phyloP scores from a whole-genome alignment of 1,284 basidiomycete species.

The Sanguinoderma infundibulare region DNA sequence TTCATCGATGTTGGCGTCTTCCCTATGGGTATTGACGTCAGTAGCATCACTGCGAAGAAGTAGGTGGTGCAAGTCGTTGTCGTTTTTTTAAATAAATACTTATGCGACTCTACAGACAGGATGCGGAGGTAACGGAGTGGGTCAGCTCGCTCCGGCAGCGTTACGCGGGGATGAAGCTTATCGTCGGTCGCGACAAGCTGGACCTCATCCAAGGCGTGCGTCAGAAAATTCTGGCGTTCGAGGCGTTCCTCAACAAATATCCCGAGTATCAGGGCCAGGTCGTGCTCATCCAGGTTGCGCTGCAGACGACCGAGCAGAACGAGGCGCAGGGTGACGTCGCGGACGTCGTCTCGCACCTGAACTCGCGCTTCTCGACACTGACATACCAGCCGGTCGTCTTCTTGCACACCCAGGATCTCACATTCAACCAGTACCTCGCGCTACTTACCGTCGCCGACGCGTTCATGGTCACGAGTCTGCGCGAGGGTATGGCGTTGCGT shows the following conservation, averaged over 20 bases:
- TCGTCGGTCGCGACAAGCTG: slow-evolving; percentile 88
- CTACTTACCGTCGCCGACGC: slow-evolving; percentile 84
- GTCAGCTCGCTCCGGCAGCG: slow-evolving; percentile 76
- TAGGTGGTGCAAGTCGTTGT: slow-evolving; percentile 35
- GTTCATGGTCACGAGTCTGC: slow-evolving; percentile 83
- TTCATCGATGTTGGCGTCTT: slow-evolving; percentile 89
- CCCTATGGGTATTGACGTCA: slow-evolving; percentile 89
- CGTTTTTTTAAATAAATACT: not conserved
- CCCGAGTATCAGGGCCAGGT: slow-evolving; percentile 82
- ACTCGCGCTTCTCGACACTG: slow-evolving; percentile 80
- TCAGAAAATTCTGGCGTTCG: slow-evolving; percentile 86
- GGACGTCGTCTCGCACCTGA: slow-evolving; percentile 82
- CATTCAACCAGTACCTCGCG: slow-evolving; percentile 86
- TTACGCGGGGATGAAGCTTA: slow-evolving; percentile 83
- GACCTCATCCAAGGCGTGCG: slow-evolving; percentile 87
- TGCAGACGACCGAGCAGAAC: slow-evolving; percentile 82
- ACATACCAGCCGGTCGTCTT: slow-evolving; percentile 91
- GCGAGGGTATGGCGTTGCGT: slow-evolving; percentile 87
- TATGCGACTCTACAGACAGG: slow-evolving; percentile 47
- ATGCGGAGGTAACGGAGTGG: slow-evolving; percentile 85
- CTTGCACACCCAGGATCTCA: slow-evolving; percentile 85
- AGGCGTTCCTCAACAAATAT: slow-evolving; percentile 80
- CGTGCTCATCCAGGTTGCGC: slow-evolving; percentile 86
- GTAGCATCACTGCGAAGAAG: slow-evolving; percentile 70
- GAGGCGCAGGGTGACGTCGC: slow-evolving; percentile 77